Percentiles rank a stretch among this genome's conserved stretches.
These are phyloP conservation scores for Malus sieversii DNA, from an alignment of 306 rosid genomes.

Conservation along the genomic window DNA sequence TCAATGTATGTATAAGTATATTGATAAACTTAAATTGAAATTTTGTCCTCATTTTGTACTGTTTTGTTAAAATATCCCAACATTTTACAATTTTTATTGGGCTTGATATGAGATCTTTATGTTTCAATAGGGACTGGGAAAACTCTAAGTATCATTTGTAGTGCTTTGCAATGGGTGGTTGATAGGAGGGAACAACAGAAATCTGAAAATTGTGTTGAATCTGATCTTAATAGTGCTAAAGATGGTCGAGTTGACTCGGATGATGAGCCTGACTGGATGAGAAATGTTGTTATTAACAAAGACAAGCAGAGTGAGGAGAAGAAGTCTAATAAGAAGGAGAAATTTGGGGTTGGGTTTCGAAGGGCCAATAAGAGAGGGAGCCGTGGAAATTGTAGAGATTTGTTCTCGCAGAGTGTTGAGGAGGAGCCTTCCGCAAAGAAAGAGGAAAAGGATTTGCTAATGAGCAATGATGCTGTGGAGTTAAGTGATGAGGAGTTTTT, in stretches of 20 bases:
- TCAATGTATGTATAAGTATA: too few relatives aligned
- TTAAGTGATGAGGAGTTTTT: constrained; percentile 63
- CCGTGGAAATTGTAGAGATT: constrained; percentile 20
- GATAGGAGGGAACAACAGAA: constrained; percentile 45
- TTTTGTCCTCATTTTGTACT: background rate
- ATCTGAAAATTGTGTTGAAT: background rate
- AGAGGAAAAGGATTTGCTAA: constrained; percentile 20
- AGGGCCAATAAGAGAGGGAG: constrained; percentile 13
- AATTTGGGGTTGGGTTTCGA: constrained; percentile 15
- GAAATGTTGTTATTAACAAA: constrained; percentile 37
- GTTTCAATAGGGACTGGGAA: constrained; percentile 74
- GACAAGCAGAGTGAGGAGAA: constrained; percentile 25
- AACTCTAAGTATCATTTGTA: constrained; percentile 81
- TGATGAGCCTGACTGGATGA: constrained; percentile 95
- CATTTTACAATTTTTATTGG: background rate
- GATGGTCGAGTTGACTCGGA: constrained; percentile 35
- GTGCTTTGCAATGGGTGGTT: constrained; percentile 88
- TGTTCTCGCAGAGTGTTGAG: background rate
- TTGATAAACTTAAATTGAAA: background rate
- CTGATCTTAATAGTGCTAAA: constrained; percentile 18
- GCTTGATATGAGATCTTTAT: constrained; percentile 2
- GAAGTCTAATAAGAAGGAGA: constrained; percentile 25
- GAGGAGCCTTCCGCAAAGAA: constrained; percentile 23
- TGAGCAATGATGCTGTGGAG: constrained; percentile 30
- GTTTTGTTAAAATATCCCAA: too few relatives aligned